Conservation (phyloP, 306 rosid species). For the Citrullus amarus region DNA sequence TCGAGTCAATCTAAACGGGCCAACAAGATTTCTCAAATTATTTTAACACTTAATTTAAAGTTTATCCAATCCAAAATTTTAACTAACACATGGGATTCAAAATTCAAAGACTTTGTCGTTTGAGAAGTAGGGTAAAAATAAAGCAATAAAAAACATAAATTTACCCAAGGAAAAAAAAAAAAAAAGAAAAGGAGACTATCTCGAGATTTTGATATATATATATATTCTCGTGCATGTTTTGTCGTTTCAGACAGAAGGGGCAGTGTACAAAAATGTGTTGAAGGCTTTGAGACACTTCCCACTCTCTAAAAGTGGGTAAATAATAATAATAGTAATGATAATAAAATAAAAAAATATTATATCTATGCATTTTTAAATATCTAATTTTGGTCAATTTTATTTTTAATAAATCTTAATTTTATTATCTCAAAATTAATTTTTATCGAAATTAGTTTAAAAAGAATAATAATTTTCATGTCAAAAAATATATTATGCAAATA, state of each 20-base stretch:
- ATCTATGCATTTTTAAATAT: no score
- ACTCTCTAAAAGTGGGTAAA: neutral
- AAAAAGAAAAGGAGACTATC: no score
- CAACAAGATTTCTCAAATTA: no score
- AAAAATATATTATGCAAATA: no score
- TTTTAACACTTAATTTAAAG: neutral
- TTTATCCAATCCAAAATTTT: neutral
- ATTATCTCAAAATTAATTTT: no score
- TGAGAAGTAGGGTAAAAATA: neutral
- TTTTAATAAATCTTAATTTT: no score
- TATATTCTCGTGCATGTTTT: neutral
- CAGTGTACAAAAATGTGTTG: neutral
- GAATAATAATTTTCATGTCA: no score
- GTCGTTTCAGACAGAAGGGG: constrained; percentile 2
- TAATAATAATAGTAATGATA: neutral
- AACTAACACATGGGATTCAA: neutral
- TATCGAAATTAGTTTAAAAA: no score
- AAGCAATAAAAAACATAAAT: neutral
- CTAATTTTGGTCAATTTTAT: no score
- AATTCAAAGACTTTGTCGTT: neutral
- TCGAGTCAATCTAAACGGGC: no score
- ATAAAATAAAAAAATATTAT: neutral
- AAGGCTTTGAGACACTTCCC: neutral
- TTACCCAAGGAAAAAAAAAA: neutral
- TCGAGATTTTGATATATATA: neutral